These are phyloP conservation scores for Peronosclerospora sorghi DNA, from an alignment of 352 stramenopile genomes.

Conservation along the genomic window DNA sequence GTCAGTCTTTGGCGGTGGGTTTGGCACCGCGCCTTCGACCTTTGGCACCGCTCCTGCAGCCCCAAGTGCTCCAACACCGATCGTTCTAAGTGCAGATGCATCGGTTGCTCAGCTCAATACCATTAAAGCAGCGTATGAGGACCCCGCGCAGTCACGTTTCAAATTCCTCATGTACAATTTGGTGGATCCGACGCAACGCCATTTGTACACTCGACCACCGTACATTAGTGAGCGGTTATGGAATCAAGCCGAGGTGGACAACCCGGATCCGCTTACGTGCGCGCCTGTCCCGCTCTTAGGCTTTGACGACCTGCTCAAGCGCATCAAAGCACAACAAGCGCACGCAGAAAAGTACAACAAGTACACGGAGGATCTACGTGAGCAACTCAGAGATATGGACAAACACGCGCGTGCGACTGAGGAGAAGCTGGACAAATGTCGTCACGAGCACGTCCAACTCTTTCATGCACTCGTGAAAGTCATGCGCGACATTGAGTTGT, in stretches of 20 bases:
- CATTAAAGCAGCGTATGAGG: conserved; percentile 75
- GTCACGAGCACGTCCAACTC: conserved; percentile 74
- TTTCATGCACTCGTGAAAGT: conserved; percentile 78
- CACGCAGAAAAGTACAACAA: conserved; percentile 74
- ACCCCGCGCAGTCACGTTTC: conserved; percentile 77
- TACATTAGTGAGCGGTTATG: conserved; percentile 79
- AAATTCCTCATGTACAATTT: conserved; percentile 87
- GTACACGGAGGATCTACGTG: conserved; percentile 64
- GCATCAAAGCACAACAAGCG: conserved; percentile 72
- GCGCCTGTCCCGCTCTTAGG: conserved; percentile 66
- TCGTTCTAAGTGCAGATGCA: conserved; percentile 63
- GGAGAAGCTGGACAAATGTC: conserved; percentile 78
- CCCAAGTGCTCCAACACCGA: conserved; percentile 42
- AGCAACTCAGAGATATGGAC: conserved; percentile 73
- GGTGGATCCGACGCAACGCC: conserved; percentile 69
- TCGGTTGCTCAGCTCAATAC: conserved; percentile 72
- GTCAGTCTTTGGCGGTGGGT: conserved; percentile 24
- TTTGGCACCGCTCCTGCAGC: conserved; percentile 26
- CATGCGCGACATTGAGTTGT: conserved; percentile 83
- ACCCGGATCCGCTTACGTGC: conserved; percentile 73
- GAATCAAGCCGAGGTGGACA: conserved; percentile 80
- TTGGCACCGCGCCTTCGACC: conserved; percentile 19
- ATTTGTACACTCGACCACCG: conserved; percentile 66
- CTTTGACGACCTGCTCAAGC: conserved; percentile 72
- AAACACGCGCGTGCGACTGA: conserved; percentile 67